Evolutionary conservation across 2,329 filamentous ascomycete species (phyloP), one percentile per base, ranked within the genome.

Genomic region (Epicoccum nigrum): DNA sequence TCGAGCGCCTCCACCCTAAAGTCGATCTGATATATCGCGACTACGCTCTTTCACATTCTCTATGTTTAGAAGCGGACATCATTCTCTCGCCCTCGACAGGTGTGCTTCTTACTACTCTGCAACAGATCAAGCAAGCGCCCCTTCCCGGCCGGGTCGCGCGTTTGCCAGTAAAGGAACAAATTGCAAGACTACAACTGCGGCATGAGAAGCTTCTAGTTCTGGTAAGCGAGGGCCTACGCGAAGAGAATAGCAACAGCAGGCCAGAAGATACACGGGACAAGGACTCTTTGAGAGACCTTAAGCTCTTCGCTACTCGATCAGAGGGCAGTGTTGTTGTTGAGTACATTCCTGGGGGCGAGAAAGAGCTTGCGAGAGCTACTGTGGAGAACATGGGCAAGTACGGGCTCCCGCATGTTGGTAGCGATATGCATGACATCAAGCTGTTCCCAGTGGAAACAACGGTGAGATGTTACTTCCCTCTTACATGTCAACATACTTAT

Each of bases 121-220:
- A 92, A 54, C 85, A 87, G 58, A 79, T 88, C 20, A 87, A 86
- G 34, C 92, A 96, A 63, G 83, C 80, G 39, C 78, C 87, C 2
- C 77, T 92, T 0, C 89, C 90, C 0, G 86, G 86, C 0, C 80
- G 84, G 44, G 58, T 54, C 2, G 59, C 66, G 4, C 45, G 43
- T 11, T 65, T 64, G 0, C 56, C 48, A 1, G 49, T 91, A 12
- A 80, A 81, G 30, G 78, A 84, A 42, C 78, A 81, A 2, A 74
- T 93, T 8, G 65, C 73, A 3, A 71, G 68, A 7, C 74, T 87
- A 0, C 79, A 83, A 11, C 46, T 64, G 1, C 80, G 85, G 8
- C 93, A 94, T 64, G 86, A 90, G 56, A 77, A 76, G 4, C 75
- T 96, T 1, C 72, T 88, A 1, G 75, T 96, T 1, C 70, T 95